Conservation (phyloP, 257 asterid genomes). For the Leptodermis oblonga region DNA sequence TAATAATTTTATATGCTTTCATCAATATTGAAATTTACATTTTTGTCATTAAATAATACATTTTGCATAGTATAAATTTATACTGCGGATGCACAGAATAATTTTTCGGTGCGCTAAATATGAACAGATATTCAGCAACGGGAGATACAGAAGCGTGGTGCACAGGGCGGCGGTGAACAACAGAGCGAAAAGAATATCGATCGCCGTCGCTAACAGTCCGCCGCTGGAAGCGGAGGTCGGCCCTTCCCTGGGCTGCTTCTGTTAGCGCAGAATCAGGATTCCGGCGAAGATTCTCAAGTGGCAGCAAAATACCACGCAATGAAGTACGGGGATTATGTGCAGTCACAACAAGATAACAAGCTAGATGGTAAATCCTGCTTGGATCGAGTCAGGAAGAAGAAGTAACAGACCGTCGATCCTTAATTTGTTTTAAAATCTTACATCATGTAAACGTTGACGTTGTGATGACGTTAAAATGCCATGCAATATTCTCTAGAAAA, state of each 20-base stretch:
- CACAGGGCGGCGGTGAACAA: constrained; percentile 72
- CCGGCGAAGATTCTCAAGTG: constrained; percentile 7
- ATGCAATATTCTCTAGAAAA: too few relatives aligned
- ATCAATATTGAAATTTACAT: too few relatives aligned
- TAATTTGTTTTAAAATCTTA: too few relatives aligned
- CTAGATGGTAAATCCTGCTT: constrained; percentile 53
- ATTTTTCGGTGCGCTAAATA: not conserved
- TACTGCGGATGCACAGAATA: too few relatives aligned
- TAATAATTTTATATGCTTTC: too few relatives aligned
- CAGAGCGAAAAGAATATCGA: constrained; percentile 55
- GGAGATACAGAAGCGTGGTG: constrained; percentile 70
- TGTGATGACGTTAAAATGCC: too few relatives aligned
- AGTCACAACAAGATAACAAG: constrained; percentile 47
- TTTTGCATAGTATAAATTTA: too few relatives aligned
- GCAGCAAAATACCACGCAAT: constrained; percentile 37
- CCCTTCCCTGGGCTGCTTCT: constrained; percentile 44
- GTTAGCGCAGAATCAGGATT: not conserved
- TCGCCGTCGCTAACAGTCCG: constrained; percentile 66
- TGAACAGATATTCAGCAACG: constrained; percentile 67
- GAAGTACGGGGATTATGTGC: constrained; percentile 56
- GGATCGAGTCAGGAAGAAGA: constrained; percentile 27
- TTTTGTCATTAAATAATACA: too few relatives aligned
- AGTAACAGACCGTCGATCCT: too few relatives aligned
- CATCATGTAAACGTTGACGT: too few relatives aligned
- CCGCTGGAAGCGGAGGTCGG: constrained; percentile 44